Conservation (phyloP, 345 rosid genomes). For the Tarenaya hassleriana region DNA sequence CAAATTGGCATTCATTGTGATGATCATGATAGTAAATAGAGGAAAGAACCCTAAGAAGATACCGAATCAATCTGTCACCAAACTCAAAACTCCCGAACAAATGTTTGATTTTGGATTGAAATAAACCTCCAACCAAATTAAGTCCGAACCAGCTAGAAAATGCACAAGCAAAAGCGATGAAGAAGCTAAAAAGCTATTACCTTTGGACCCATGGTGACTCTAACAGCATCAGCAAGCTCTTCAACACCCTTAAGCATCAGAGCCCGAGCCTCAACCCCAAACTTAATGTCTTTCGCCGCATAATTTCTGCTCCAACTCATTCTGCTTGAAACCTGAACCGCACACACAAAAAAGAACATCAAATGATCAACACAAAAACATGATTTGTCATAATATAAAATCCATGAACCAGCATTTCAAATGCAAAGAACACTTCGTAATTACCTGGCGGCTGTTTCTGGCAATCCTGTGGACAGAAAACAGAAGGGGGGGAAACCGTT, state of each 20-base stretch:
- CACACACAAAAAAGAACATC: background rate
- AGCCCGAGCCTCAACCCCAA: constrained; percentile 64
- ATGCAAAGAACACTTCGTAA: background rate
- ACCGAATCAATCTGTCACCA: too few relatives aligned
- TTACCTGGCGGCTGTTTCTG: constrained; percentile 3
- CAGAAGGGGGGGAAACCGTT: background rate
- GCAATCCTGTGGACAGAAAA: background rate
- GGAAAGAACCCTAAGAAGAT: too few relatives aligned
- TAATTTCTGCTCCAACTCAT: constrained; percentile 49
- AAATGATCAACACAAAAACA: background rate
- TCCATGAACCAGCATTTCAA: background rate
- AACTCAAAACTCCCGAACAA: too few relatives aligned
- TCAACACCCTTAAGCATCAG: constrained; percentile 64
- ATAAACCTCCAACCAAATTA: background rate
- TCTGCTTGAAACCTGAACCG: background rate
- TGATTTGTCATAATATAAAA: background rate
- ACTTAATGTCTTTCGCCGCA: constrained; percentile 56
- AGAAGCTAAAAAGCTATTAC: constrained; percentile 18
- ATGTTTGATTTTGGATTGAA: background rate
- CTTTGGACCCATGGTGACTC: constrained; percentile 76
- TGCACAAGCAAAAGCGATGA: background rate
- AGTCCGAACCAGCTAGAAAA: background rate
- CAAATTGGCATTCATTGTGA: background rate
- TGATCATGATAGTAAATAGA: background rate
- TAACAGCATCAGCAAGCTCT: constrained; percentile 62